Evolutionary conservation across 2,329 filamentous ascomycete species (phyloP), one percentile per base, ranked within the genome.

Genomic region (Paecilomyces fulvus): DNA sequence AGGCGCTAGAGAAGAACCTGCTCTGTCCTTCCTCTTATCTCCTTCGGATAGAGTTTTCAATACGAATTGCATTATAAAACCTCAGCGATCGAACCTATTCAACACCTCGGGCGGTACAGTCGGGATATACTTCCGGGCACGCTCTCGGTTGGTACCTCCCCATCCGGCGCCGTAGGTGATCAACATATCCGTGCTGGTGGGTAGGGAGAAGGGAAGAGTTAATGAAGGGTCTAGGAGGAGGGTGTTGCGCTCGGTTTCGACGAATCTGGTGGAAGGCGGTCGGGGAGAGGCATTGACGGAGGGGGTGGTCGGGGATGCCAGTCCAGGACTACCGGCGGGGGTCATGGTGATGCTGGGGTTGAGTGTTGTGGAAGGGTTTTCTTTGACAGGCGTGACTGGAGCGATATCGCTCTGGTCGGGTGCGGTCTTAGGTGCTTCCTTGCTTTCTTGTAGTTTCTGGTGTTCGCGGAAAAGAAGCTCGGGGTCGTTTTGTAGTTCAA

Each of bases 141-240:
- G 82, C 73, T 97, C 94, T 60, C 88, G 83, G 75, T 99, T 96
- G 51, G 94, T 78, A 0, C 94, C 94, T 4, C 94, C 94, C 67
- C 97, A 94, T 0, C 94, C 94, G 11, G 94, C 92, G 0, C 94
- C 94, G 67, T 95, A 99, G 62, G 87, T 92, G 51, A 99, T 84
- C 51, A 97, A 81, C 94, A 99, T 99, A 71, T 99, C 94, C 25
- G 92, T 97, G 56, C 90, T 94, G 1, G 92, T 96, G 1, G 94
- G 94, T 28, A 99, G 79, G n/a, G 88, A 88, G 70, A 99, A 99
- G 0, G 94, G 94, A 25, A 99, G 81, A 82, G 96, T 95, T 58
- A 96, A 79, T 2, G 92, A 89, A 2, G 92, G 90, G 67, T 97
- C 92, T 54, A 97, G 75, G 49, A 96, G 83, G 33, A 96, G 61